Base-by-base conservation (phyloP, 306 rosid genomes). In the Carpinus viminea region DNA sequence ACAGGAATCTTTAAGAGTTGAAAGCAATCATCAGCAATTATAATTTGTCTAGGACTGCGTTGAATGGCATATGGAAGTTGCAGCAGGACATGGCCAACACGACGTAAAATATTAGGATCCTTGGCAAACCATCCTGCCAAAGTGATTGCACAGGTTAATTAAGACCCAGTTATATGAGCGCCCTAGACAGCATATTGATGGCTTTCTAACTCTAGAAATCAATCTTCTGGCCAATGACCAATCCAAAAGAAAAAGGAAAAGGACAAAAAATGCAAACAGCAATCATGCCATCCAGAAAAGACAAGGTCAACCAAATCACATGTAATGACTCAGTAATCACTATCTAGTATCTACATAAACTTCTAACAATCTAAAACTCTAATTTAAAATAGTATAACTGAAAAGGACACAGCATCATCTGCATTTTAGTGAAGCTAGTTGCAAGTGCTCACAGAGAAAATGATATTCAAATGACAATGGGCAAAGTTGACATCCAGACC, bases 21-120 rank as follows among this genome's bases (percentile, higher is more conserved):
- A 87, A 96, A 93, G 89, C 97, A 93, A 87, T 93, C 99, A 82
- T 93, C 93, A 2, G 99, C 98, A 66, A 93, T 84, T 72, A 95
- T 31, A 73, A 95, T 80, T 80, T 91, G 93, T 54, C 97, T 87
- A 60, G 99, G 99, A 86, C 31, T 87, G 57, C 92, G 97, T 61
- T 87, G 92, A 76, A 61, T 41, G 15, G 80, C 84, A 75, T 83
- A 90, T 18, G 98, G 85, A 78, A 93, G 91, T 86, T 88, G 98
- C 82, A 95, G 82, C 59, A 92, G 92, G 80, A 91, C 91, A 62
- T 90, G 94, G 53, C 99, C 97, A 87, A 96, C 98, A 47, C 85
- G 88, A 46, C 84, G 88, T 76, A 96, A 85, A 69, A 90, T 66
- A 75, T 48, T 85, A 56, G 97, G 97, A 88, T 96, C 99, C 89